Conservation (phyloP, 2,329 filamentous ascomycete genomes). For the Botrytis fabae region DNA sequence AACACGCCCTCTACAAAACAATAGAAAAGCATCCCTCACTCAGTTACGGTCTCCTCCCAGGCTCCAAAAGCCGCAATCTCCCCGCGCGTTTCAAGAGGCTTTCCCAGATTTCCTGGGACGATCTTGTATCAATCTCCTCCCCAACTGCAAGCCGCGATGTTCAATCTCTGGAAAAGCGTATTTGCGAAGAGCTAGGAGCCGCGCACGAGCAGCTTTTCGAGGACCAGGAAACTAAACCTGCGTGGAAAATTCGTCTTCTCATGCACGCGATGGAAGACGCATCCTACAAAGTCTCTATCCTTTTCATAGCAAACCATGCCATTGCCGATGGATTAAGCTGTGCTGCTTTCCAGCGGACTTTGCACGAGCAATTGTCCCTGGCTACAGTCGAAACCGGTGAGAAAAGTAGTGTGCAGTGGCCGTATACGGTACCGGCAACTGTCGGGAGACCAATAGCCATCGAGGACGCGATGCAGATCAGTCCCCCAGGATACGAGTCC, state of each 20-base stretch:
- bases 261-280: background rate
- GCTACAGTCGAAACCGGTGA: background rate
- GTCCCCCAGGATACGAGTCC: background rate
- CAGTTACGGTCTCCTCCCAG: background rate
- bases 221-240: conserved; percentile 29
- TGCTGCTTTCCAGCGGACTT: conserved; percentile 29
- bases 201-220: conserved; percentile 27
- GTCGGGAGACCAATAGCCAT: conserved; percentile 18
- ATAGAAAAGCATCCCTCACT: background rate
- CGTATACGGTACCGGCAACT: conserved; percentile 18
- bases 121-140: background rate
- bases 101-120: background rate
- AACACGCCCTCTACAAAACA: background rate
- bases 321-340: conserved; percentile 31
- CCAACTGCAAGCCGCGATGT: background rate
- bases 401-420: conserved; percentile 19
- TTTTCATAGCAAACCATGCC: conserved; percentile 30
- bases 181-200: conserved; percentile 24
- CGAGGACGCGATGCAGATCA: conserved; percentile 23
- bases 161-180: background rate
- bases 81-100: background rate
- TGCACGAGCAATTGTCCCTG: conserved; percentile 26
- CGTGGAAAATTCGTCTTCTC: conserved; percentile 32
- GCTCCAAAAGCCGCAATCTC: background rate
- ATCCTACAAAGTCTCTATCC: conserved; percentile 26